Base-by-base conservation (phyloP, 1,139 yeast species). In the Debaryomyces singareniensis region DNA sequence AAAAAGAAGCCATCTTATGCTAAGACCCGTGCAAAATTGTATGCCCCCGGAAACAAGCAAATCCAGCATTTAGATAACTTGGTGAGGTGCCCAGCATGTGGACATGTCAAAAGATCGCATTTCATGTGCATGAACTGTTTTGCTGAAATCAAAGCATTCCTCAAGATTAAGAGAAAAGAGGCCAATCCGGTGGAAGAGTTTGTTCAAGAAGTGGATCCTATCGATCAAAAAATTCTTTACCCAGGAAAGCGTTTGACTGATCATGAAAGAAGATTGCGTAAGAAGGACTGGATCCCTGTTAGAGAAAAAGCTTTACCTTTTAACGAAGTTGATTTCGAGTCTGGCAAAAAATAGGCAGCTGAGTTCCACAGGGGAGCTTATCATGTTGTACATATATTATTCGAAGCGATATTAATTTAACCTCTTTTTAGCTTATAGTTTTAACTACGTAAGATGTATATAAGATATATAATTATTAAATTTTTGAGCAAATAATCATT, bases 41-140 rank as follows among this genome's bases (percentile, higher is more conserved):
- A 83, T 45, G 83, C 85, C 11, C 89, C 95, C 3, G 94, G 87
- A 9, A 69, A 75, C 39, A 89, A 86, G 53, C 93, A 87, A 48
- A 66, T 83, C 42, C 76, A 85, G 53, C 78, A 79, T 32, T 67
- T 84, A 42, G 73, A 78, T 35, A 82, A 84, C 51, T 62, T 91
- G 45, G 85, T 82, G 40, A 74, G 95, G 52, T 91, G 98, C 55
- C 96, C 97, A 4, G 82, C 96, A 1, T 91, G 98, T 61, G 98
- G 98, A 26, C 83, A 84, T 40, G 82, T 77, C 44, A 89, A 89
- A 59, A 71, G 96, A 49, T 78, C 93, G 2, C 95, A 89, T 55
- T 78, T 87, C 34, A 69, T 89, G 53, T 89, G 98, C 58, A 86
- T 86, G 95, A 75, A 83, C 51, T 89, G 98, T 59, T 89, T 86